These are phyloP conservation scores for Phytophthora palmivora DNA, from an alignment of 352 stramenopile genomes.

Conservation along the genomic window DNA sequence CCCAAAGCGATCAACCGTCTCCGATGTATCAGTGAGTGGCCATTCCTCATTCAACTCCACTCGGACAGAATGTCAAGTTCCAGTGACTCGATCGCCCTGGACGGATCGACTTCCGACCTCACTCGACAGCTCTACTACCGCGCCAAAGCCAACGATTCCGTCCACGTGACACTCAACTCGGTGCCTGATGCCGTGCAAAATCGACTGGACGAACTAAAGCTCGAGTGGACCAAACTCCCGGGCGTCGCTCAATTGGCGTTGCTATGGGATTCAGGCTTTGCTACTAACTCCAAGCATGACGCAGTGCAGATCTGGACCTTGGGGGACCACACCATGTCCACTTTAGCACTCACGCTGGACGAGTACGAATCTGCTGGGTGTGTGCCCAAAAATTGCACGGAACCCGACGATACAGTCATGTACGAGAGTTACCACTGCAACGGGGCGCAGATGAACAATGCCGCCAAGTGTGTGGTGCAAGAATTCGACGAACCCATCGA, in stretches of 20 bases:
- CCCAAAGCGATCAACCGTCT: not conserved
- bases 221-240: constrained; percentile 31
- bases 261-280: constrained; percentile 49
- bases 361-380: constrained; percentile 31
- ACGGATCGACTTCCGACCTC: constrained; percentile 44
- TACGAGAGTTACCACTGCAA: constrained; percentile 34
- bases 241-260: constrained; percentile 37
- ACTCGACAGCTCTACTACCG: constrained; percentile 38
- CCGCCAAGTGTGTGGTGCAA: constrained; percentile 38
- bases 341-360: constrained; percentile 32
- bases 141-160: constrained; percentile 15
- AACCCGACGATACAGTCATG: constrained; percentile 21
- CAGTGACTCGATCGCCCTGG: constrained; percentile 21
- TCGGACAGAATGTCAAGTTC: constrained; percentile 5
- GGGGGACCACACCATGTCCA: constrained; percentile 25
- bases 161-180: constrained; percentile 7
- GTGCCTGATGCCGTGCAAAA: constrained; percentile 16
- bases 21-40: not conserved
- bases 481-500: constrained; percentile 9
- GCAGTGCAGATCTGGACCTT: constrained; percentile 30
- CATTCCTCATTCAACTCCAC: constrained; percentile 14
- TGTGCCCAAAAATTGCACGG: constrained; percentile 24
- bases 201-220: constrained; percentile 9
- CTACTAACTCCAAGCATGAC: constrained; percentile 6
- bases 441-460: constrained; percentile 44